Evolutionary conservation across 768 basidiomycete genomes (phyloP).

Genomic region (Rhizopogon vesiculosus): DNA sequence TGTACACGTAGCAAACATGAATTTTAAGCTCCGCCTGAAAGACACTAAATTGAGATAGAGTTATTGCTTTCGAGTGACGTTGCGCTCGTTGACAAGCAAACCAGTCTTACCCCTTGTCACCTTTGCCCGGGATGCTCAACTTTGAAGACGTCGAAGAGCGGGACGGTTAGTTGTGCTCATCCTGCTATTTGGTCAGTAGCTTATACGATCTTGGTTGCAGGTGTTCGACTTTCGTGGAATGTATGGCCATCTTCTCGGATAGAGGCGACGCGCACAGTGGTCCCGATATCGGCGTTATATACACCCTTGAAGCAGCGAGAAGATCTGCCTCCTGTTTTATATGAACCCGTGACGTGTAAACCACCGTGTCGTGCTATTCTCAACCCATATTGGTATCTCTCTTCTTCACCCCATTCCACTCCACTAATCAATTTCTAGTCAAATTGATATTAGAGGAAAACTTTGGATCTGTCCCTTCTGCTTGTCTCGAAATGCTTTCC

Average conservation of each 20-base stretch:
- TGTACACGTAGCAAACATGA: no score
- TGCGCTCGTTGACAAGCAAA: neutral
- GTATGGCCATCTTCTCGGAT: slow-evolving; percentile 98
- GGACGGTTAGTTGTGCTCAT: slow-evolving; percentile 58
- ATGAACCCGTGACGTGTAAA: slow-evolving; percentile 99
- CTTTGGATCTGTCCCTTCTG: slow-evolving; percentile 99
- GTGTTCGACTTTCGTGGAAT: slow-evolving; percentile 96
- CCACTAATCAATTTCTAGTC: slow-evolving; percentile 44
- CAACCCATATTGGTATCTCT: slow-evolving; percentile 89
- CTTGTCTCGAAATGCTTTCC: slow-evolving; percentile 93
- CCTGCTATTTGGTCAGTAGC: neutral
- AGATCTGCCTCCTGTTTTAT: slow-evolving; percentile 92
- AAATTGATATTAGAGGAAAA: slow-evolving; percentile 97
- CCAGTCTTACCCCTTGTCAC: neutral
- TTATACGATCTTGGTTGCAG: slow-evolving; percentile 35
- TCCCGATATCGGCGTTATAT: slow-evolving; percentile 97
- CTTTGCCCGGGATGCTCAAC: slow-evolving; percentile 50
- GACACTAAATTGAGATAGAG: neutral
- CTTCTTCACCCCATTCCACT: neutral
- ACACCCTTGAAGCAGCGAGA: slow-evolving; percentile 91
- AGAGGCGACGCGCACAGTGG: slow-evolving; percentile 96
- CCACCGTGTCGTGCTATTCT: slow-evolving; percentile 95
- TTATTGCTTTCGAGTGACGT: neutral
- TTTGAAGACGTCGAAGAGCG: slow-evolving; percentile 98
- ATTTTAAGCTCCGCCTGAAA: neutral